Base-by-base conservation (phyloP, 305 asterid species). In the Andrographis paniculata region DNA sequence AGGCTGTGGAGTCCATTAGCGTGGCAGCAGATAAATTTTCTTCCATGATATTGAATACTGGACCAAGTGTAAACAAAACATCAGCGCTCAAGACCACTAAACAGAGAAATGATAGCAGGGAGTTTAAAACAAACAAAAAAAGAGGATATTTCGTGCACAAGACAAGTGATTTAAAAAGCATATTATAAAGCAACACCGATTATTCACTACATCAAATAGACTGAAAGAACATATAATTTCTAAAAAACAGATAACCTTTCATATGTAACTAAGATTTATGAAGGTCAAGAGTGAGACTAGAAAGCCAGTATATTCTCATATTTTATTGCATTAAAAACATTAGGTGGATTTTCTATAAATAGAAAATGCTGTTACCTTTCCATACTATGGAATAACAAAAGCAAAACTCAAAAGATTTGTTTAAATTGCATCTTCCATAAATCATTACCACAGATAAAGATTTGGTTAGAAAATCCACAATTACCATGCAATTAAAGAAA, bases 1-100 rank as follows among this genome's bases (percentile, higher is more conserved):
- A 78, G 76, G 84, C 76, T 12, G 98, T 80, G 8, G 88, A 78
- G 51, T 80, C 84, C 78, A 85, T 80, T 44, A 85, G 64, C 3
- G 76, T 20, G 52, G 82, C 76, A 59, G 71, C 82, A 48, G 94
- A 63, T 27, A 69, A 60, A 31, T 66, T 58, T 61, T 73, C 75
- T 54, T 86, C 96, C 99, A 91, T 87, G 78, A 59, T 66, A 71
- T 75, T 13, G 42, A 37, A 66, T 61, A 65, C 81, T 73, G 64
- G 36, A 68, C 18, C 12, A 47, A 45, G 40, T 15, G 42, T 9
- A 24, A 44, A 14, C 20, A 52, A 33, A 43, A 46, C 44, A 45
- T 35, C 48, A 48, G 55, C 17, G 51, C 38, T 42, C 20, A 22
- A 37, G 41, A 17, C n/a, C 43, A 45, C 39, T 7, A 40, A 42